phyloP scores from a whole-genome alignment of 306 rosid species.

The Quercus gilva region DNA sequence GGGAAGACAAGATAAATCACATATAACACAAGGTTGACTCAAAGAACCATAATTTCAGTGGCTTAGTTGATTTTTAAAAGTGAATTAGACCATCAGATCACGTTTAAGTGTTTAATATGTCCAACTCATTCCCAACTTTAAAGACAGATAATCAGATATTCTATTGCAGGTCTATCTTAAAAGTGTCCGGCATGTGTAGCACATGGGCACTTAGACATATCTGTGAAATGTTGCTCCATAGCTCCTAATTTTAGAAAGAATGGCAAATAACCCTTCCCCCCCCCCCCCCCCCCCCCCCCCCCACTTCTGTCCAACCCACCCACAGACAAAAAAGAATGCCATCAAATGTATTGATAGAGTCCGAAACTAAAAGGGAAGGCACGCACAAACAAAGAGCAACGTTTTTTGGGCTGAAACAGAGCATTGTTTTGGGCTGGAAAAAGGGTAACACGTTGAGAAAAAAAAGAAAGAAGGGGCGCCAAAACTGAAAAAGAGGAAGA shows the following conservation, averaged over 20 bases:
- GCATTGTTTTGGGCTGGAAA: too few relatives aligned
- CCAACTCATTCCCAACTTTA: neutral
- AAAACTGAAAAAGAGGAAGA: too few relatives aligned
- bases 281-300: neutral
- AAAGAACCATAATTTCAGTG: neutral
- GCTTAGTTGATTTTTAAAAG: neutral
- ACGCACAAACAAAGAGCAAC: too few relatives aligned
- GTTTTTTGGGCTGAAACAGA: too few relatives aligned
- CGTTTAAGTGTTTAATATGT: neutral
- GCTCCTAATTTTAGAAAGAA: neutral
- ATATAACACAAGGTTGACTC: neutral
- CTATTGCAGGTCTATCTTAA: neutral
- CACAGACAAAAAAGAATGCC: too few relatives aligned
- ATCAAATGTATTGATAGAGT: too few relatives aligned
- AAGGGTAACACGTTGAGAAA: too few relatives aligned
- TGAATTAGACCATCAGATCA: neutral
- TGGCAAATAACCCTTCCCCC: neutral
- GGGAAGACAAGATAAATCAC: neutral
- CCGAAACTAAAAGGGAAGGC: too few relatives aligned
- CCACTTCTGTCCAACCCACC: too few relatives aligned
- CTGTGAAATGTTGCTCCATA: neutral
- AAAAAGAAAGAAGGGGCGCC: too few relatives aligned
- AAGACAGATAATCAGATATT: neutral
- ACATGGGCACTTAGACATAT: neutral
- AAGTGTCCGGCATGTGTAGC: neutral